A percentile compares a stretch with the other conserved stretches of the same genome.
phyloP scores from a whole-genome alignment of 2,329 filamentous ascomycete genomes.

The Dendrostoma leiphaemia region DNA sequence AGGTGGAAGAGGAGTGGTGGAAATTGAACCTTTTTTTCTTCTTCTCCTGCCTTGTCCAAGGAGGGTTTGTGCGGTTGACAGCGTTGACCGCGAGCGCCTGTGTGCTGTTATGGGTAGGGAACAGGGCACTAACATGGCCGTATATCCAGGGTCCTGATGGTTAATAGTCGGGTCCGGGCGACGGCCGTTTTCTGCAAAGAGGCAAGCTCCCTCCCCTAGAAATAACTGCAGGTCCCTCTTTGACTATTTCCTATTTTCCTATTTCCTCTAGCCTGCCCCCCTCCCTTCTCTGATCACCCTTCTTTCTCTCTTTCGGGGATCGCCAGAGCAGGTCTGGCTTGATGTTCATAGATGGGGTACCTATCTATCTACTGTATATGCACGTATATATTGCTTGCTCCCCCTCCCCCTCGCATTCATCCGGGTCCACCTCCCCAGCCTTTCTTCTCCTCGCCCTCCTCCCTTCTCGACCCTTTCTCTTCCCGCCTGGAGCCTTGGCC shows the following conservation, averaged over 20 bases:
- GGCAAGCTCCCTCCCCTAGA: slow-evolving; percentile 10
- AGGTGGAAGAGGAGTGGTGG: background rate
- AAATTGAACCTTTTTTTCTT: background rate
- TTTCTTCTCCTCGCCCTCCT: background rate
- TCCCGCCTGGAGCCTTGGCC: too few relatives aligned
- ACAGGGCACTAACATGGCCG: slow-evolving; percentile 10
- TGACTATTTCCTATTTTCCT: too few relatives aligned
- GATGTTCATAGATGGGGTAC: too few relatives aligned
- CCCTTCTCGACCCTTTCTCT: background rate
- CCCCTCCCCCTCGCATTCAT: background rate
- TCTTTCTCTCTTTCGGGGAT: background rate
- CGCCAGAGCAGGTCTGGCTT: background rate
- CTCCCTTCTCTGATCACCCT: background rate
- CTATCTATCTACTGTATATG: too few relatives aligned
- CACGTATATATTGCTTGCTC: background rate
- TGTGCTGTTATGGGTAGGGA: slow-evolving; percentile 18
- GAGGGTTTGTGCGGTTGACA: background rate
- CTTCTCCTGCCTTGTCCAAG: background rate
- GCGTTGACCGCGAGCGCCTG: background rate
- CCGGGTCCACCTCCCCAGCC: background rate
- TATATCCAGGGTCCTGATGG: slow-evolving; percentile 11
- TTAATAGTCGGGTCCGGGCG: slow-evolving; percentile 11
- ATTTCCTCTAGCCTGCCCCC: too few relatives aligned
- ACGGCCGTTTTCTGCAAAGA: slow-evolving; percentile 9
- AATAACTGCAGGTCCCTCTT: slow-evolving; percentile 1